phyloP scores from a whole-genome alignment of 805 yeast species.

The Lipomyces mesembrius region DNA sequence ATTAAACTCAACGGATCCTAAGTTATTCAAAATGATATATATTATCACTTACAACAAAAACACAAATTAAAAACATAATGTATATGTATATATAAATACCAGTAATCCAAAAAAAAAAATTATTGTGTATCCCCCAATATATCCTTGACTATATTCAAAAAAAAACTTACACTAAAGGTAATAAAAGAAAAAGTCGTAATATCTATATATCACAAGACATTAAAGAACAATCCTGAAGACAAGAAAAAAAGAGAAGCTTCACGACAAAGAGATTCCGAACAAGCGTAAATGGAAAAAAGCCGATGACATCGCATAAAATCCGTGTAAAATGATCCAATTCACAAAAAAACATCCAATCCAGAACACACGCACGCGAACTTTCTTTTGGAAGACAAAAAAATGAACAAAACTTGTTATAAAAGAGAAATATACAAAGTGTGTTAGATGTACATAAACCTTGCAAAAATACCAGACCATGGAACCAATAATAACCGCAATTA shows the following conservation, averaged over 20 bases:
- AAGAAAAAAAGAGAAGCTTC: not conserved
- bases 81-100: not conserved
- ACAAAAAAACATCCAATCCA: not conserved
- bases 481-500: not conserved
- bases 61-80: not conserved
- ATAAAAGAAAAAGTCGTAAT: not conserved
- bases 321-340: not conserved
- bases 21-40: not conserved
- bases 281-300: not conserved
- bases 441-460: not conserved
- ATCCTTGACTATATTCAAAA: not conserved
- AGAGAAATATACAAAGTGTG: not conserved
- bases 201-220: not conserved
- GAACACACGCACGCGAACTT: not conserved
- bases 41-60: not conserved
- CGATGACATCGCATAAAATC: slow-evolving; percentile 5
- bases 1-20: not conserved
- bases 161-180: not conserved
- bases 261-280: slow-evolving; percentile 5
- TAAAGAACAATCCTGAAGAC: not conserved
- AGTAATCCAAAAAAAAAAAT: not conserved
- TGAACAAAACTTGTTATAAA: not conserved
- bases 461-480: not conserved
- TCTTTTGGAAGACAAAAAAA: slow-evolving; percentile 2
- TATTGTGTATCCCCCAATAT: not conserved